Evolutionary conservation across 257 asterid species (phyloP).

Genomic region (Solanum acaule): DNA sequence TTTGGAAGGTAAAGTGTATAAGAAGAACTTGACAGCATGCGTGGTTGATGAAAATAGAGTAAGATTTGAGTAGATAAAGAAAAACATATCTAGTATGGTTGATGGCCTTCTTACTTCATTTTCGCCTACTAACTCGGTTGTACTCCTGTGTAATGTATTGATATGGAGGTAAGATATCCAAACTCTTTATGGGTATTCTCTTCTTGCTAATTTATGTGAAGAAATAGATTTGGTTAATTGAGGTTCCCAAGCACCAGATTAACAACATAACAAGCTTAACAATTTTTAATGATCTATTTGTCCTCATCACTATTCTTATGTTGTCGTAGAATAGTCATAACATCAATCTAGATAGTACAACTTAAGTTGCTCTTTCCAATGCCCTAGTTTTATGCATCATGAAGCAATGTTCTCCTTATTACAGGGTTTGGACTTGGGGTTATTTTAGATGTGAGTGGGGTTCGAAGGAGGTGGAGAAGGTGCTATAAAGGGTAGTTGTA

Average conservation of each 20-base stretch:
- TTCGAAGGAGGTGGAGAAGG: background rate
- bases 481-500: background rate
- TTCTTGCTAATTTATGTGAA: no score
- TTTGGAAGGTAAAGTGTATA: no score
- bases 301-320: background rate
- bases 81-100: no score
- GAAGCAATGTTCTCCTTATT: background rate
- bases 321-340: background rate
- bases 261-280: background rate
- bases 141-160: slow-evolving; percentile 72
- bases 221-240: no score
- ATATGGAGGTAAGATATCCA: slow-evolving; percentile 54
- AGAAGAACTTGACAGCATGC: no score
- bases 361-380: background rate
- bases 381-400: background rate
- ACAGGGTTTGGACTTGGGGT: background rate
- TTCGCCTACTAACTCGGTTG: slow-evolving; percentile 67
- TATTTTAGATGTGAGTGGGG: background rate
- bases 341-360: background rate
- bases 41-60: no score
- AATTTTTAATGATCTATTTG: background rate
- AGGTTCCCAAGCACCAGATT: background rate
- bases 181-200: background rate
- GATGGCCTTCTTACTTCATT: slow-evolving; percentile 62
- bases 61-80: no score